A percentile compares a stretch with the other conserved stretches of the same genome.
phyloP scores from a whole-genome alignment of 73 alveolate species.

The Uronychia binucleata region DNA sequence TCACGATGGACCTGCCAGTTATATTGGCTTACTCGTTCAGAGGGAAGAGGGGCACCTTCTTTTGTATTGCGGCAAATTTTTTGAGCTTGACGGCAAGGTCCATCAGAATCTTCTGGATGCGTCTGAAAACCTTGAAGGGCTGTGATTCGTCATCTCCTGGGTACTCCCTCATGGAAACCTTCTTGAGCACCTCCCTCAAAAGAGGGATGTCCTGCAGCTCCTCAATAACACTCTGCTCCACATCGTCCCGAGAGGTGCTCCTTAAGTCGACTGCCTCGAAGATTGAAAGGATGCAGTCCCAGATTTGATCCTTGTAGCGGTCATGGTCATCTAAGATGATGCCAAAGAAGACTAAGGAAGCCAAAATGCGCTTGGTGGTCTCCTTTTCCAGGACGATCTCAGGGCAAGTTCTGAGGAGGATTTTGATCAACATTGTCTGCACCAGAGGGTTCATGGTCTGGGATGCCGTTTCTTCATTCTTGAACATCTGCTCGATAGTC shows the following conservation, averaged over 20 bases:
- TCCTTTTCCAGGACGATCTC: conserved; percentile 6
- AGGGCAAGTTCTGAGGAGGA: conserved; percentile 2
- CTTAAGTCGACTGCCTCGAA: conserved; percentile 9
- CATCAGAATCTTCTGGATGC: conserved; percentile 3
- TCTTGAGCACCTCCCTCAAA: too few relatives aligned
- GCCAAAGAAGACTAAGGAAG: neutral
- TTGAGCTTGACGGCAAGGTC: conserved; percentile 3
- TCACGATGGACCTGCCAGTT: neutral
- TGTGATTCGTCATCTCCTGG: neutral
- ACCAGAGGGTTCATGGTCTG: conserved; percentile 40
- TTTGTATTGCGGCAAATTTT: neutral
- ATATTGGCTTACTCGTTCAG: neutral
- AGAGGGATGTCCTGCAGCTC: neutral
- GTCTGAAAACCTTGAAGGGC: neutral
- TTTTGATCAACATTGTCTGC: neutral
- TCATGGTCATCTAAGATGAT: conserved; percentile 19
- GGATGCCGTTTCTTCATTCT: conserved; percentile 48
- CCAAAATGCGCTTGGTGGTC: neutral
- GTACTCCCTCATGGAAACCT: neutral
- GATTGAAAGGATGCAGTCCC: conserved; percentile 22
- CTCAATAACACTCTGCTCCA: neutral
- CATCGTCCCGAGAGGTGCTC: neutral
- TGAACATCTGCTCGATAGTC: conserved; percentile 37
- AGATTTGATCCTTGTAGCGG: conserved; percentile 25
- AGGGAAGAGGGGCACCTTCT: neutral